Evolutionary conservation across 345 rosid species (phyloP).

Genomic region (Salix caprea): DNA sequence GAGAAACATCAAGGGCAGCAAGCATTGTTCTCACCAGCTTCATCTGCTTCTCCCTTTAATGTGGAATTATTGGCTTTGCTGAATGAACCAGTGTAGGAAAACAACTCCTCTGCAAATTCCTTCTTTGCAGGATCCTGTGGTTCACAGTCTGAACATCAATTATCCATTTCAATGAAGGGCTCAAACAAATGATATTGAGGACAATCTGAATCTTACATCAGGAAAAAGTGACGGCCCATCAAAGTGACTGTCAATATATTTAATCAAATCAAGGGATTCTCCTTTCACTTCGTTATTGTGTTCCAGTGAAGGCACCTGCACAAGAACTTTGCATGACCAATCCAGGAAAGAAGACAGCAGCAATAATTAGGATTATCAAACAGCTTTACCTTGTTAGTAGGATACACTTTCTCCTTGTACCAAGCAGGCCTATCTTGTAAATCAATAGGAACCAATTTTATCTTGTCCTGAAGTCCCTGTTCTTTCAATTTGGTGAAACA

Average conservation of each 20-base stretch:
- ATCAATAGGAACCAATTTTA: constrained; percentile 67
- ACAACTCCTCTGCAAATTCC: constrained; percentile 30
- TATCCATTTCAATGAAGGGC: neutral
- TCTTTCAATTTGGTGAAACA: neutral
- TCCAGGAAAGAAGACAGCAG: neutral
- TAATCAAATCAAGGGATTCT: constrained; percentile 32
- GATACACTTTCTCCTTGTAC: constrained; percentile 84
- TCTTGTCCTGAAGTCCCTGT: constrained; percentile 81
- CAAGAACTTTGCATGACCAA: neutral
- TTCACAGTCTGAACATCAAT: neutral
- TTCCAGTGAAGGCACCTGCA: constrained; percentile 32
- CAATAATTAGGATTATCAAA: neutral
- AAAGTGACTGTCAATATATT: constrained; percentile 28
- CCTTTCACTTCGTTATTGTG: constrained; percentile 32
- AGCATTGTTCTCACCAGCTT: constrained; percentile 16
- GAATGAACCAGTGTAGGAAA: constrained; percentile 13
- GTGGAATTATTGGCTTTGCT: constrained; percentile 3
- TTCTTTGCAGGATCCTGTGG: constrained; percentile 29
- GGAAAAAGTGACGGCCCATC: constrained; percentile 32
- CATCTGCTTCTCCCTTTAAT: constrained; percentile 22
- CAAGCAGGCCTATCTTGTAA: constrained; percentile 72
- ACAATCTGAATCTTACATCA: constrained; percentile 7
- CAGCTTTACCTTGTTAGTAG: constrained; percentile 57
- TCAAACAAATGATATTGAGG: neutral
- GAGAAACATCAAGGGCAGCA: neutral